Conservation (phyloP, 129 eudicot species). For the Flaveria trinervia region DNA sequence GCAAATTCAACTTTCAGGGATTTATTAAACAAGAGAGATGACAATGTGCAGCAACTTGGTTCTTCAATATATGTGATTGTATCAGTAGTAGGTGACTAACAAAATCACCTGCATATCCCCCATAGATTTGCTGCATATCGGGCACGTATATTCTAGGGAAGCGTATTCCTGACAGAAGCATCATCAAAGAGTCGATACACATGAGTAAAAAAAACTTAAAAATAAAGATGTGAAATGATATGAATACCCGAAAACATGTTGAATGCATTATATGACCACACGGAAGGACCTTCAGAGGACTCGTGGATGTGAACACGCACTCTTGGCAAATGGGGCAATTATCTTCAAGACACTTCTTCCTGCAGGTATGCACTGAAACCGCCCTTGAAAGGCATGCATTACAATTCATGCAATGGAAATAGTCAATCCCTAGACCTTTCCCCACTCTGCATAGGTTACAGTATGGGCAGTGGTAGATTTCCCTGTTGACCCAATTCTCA, state of each 20-base stretch:
- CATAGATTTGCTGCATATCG: slow-evolving; percentile 94
- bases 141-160: slow-evolving; percentile 69
- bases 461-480: slow-evolving; percentile 94
- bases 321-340: slow-evolving; percentile 94
- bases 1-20: too few relatives aligned
- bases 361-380: slow-evolving; percentile 70
- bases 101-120: slow-evolving; percentile 73
- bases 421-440: slow-evolving; percentile 87
- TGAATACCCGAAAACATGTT: slow-evolving; percentile 77
- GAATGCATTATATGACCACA: slow-evolving; percentile 98
- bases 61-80: too few relatives aligned
- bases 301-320: slow-evolving; percentile 73
- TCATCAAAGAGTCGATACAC: slow-evolving; percentile 27
- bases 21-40: too few relatives aligned
- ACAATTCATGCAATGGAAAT: slow-evolving; percentile 93
- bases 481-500: slow-evolving; percentile 45
- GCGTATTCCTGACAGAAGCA: slow-evolving; percentile 67
- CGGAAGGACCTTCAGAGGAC: slow-evolving; percentile 81
- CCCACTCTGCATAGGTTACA: slow-evolving; percentile 96
- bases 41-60: too few relatives aligned
- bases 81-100: too few relatives aligned
- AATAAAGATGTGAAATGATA: background rate
- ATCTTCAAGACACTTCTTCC: slow-evolving; percentile 89
- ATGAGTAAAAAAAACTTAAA: background rate
- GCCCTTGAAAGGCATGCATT: slow-evolving; percentile 83